Conservation (phyloP, 352 stramenopile genomes). For the Phytophthora citricola region DNA sequence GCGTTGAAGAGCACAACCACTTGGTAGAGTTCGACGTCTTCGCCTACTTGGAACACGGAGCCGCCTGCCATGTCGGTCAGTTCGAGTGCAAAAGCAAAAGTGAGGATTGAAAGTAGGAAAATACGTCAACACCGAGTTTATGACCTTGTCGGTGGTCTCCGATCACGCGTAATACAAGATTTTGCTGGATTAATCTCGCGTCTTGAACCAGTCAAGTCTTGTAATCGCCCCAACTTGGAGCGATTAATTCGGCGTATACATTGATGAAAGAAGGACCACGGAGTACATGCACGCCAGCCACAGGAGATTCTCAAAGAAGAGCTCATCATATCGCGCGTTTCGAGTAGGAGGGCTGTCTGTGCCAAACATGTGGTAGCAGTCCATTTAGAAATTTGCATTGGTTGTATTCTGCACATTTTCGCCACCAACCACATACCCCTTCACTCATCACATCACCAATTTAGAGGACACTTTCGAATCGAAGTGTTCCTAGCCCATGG, state of each 20-base stretch:
- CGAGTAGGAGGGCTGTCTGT: constrained; percentile 5
- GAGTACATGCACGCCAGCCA: no score
- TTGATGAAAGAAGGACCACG: no score
- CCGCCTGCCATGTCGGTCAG: constrained; percentile 26
- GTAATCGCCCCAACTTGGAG: no score
- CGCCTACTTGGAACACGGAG: constrained; percentile 59
- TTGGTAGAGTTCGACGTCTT: constrained; percentile 57
- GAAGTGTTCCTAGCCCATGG: no score
- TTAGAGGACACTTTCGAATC: constrained; percentile 5
- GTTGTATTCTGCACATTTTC: neutral
- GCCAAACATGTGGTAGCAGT: neutral
- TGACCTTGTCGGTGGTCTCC: neutral
- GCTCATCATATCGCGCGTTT: constrained; percentile 25
- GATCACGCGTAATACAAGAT: constrained; percentile 5
- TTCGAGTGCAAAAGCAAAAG: constrained; percentile 9
- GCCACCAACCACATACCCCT: neutral
- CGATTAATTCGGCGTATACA: no score
- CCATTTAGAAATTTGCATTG: neutral
- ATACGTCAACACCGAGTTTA: constrained; percentile 12
- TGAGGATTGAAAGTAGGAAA: neutral
- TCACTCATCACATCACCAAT: constrained; percentile 19
- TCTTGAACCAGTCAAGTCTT: no score
- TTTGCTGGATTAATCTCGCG: no score
- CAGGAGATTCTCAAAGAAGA: no score
- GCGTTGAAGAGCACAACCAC: constrained; percentile 50